Base-by-base conservation (phyloP, 2,329 filamentous ascomycete genomes). In the Teratosphaeria destructans region DNA sequence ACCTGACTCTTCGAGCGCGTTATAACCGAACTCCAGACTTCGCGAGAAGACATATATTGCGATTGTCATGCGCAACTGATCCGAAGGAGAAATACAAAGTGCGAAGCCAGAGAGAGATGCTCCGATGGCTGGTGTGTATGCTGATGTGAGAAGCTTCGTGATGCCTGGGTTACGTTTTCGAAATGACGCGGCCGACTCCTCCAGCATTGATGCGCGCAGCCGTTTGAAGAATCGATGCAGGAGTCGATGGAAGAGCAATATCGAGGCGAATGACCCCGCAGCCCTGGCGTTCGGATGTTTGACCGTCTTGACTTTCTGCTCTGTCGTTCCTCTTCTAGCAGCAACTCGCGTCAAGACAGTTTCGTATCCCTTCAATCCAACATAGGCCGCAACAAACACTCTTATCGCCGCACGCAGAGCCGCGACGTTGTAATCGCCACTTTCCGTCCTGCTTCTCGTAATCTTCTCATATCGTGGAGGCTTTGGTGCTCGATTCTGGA, bases 171-270 rank as follows among this genome's bases (percentile, higher is more conserved):
- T 96, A 58, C 93, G 87, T 60, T 81, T 79, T 14, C 91, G 83
- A 74, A 97, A 96, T 0, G 89, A 87, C 58, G 83, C 82, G 1
- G 92, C 90, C n/a, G 67, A 62, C n/a, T 89, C 83, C 39, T 88
- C 86, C 52, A 95, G 84, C 3, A 99, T 80, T 64, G 90, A 90
- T 1, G 82, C 80, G 55, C 93, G 86, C 52, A 97, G 78, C 32
- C 90, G 84, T 29, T 83, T 83, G 67, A 97, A 89, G 79, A 97
- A 96, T 61, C 93, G 89, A 76, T 93, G 90, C 29, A 97, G 84
- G 0, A 96, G 80, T 34, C 94, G 85, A 73, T 99, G 94, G 62
- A 95, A 84, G 52, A 97, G 84, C 23, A 97, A 81, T 63, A 96
- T 90, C 2, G 89, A 82, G 16, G 91, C 92, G 14, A 96, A 81